A percentile compares a stretch with the other conserved stretches of the same genome.
phyloP scores from a whole-genome alignment of 1,284 basidiomycete genomes.

The Binderoboletus segoi region DNA sequence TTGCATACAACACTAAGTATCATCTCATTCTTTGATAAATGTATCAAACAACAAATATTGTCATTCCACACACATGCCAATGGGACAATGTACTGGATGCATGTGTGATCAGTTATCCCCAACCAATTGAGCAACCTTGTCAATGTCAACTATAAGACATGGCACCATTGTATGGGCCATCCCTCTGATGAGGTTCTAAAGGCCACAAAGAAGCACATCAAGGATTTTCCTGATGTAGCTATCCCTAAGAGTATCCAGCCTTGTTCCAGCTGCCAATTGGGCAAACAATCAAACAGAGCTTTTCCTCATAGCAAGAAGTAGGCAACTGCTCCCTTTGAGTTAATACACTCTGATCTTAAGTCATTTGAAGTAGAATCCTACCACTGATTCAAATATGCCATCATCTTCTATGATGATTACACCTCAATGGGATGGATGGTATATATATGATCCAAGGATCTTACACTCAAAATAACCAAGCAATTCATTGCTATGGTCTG shows the following conservation, averaged over 20 bases:
- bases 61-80: neutral
- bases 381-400: neutral
- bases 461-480: neutral
- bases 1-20: too few species aligned
- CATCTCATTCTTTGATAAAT: neutral
- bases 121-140: neutral
- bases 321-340: neutral
- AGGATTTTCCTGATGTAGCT: neutral
- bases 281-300: neutral
- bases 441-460: neutral
- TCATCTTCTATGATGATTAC: neutral
- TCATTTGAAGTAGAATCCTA: neutral
- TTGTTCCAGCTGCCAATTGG: neutral
- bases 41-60: neutral
- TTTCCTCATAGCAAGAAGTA: neutral
- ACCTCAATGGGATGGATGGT: neutral
- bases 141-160: neutral
- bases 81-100: neutral
- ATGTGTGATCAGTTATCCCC: too few species aligned
- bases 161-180: neutral
- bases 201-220: neutral
- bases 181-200: neutral
- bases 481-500: neutral
- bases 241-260: neutral
- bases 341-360: neutral